A percentile compares a stretch with the other conserved stretches of the same genome.
These are phyloP conservation scores for Ophiostoma quercus DNA, from an alignment of 2,329 filamentous ascomycete species.

Conservation along the genomic window DNA sequence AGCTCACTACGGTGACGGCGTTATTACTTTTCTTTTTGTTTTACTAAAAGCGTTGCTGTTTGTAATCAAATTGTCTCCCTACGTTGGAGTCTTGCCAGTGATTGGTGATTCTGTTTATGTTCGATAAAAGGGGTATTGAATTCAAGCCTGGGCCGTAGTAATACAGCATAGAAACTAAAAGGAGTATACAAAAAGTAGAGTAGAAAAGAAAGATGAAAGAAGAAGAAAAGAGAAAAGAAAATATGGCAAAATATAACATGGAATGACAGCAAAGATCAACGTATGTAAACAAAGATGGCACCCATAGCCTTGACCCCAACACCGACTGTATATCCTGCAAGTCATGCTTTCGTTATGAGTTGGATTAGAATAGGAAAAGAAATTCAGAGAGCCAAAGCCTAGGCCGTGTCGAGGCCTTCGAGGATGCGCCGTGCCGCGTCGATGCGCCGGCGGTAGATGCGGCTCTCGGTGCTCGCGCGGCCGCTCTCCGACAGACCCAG, in stretches of 20 bases:
- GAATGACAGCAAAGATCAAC: background rate
- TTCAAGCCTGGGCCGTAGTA: background rate
- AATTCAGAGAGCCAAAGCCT: background rate
- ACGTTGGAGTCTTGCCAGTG: background rate
- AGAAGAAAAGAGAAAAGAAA: background rate
- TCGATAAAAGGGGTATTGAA: slow-evolving; percentile 9
- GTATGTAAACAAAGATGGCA: background rate
- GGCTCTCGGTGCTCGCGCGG: slow-evolving; percentile 51
- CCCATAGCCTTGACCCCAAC: background rate
- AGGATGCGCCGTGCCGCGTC: slow-evolving; percentile 69
- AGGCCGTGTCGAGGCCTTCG: slow-evolving; percentile 55
- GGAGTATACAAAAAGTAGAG: background rate
- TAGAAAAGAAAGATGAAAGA: no score
- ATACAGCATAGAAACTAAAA: background rate
- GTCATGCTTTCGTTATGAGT: slow-evolving; percentile 21
- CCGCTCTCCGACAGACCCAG: slow-evolving; percentile 53
- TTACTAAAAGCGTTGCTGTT: slow-evolving; percentile 1
- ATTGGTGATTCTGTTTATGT: background rate
- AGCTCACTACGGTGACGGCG: background rate
- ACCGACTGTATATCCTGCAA: background rate
- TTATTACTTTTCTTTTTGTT: background rate
- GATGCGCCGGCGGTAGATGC: slow-evolving; percentile 63
- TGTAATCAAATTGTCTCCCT: background rate
- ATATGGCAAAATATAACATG: background rate
- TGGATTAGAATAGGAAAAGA: slow-evolving; percentile 12